Percentiles rank a stretch among this genome's conserved stretches.
Evolutionary conservation across 495 filamentous ascomycete species (phyloP).

Genomic region (Neurospora sp.): DNA sequence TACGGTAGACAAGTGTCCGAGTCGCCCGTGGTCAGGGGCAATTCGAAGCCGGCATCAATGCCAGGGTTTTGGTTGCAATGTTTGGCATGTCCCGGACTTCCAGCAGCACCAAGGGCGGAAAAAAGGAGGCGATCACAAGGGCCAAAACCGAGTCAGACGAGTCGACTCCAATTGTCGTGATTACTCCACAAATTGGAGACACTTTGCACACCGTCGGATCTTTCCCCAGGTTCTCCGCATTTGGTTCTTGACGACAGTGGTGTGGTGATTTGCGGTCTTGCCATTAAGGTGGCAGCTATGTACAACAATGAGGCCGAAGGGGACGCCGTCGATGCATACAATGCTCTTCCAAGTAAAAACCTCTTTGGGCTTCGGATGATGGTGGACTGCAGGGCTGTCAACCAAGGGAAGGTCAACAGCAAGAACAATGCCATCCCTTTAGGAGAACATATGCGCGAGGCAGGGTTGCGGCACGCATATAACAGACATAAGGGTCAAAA

Average conservation of each 20-base stretch:
- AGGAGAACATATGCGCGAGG: not conserved
- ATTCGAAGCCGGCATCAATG: not conserved
- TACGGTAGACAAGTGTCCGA: slow-evolving; percentile 40
- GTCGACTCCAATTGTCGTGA: not conserved
- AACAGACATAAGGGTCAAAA: not conserved
- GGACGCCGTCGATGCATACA: not conserved
- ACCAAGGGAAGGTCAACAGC: not conserved
- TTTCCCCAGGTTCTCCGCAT: not conserved
- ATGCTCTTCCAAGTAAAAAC: not conserved
- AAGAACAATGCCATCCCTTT: not conserved
- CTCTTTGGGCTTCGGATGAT: not conserved
- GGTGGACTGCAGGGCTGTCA: not conserved
- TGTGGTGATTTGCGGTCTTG: not conserved
- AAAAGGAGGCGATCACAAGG: not conserved
- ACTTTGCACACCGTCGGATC: not conserved
- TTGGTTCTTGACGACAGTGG: not conserved
- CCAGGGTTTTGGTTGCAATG: not conserved
- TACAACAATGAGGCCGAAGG: not conserved
- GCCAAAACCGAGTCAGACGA: not conserved
- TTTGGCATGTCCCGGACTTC: not conserved
- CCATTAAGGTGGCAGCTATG: not conserved
- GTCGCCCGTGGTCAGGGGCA: not conserved
- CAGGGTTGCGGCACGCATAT: not conserved
- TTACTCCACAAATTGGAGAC: not conserved
- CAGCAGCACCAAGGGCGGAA: not conserved